Conservation (phyloP, 2,329 filamentous ascomycete species). For the Aspergillus unguis region DNA sequence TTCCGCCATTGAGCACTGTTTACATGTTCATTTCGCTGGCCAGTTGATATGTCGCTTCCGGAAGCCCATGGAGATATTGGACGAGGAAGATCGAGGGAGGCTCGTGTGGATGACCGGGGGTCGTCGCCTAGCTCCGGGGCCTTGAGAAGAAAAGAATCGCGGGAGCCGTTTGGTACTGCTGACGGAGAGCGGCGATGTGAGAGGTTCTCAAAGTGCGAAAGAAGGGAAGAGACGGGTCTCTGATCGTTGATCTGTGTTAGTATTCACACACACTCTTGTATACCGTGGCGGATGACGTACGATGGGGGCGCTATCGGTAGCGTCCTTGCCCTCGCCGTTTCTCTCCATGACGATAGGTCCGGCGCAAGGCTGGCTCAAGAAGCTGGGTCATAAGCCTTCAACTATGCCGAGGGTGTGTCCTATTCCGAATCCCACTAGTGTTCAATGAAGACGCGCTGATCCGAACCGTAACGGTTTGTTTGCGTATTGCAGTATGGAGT, state of each 20-base stretch:
- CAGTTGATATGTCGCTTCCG: constrained; percentile 20
- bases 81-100: constrained; percentile 44
- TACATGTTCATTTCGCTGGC: constrained; percentile 18
- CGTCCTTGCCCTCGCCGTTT: constrained; percentile 31
- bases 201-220: constrained; percentile 50
- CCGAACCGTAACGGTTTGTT: not conserved
- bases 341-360: constrained; percentile 34
- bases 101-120: constrained; percentile 29
- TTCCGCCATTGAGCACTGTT: constrained; percentile 27
- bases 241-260: constrained; percentile 19
- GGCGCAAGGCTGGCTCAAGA: constrained; percentile 20
- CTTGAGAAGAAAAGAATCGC: constrained; percentile 30
- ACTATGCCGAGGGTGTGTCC: constrained; percentile 1
- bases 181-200: constrained; percentile 35
- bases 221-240: constrained; percentile 48
- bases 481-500: constrained; percentile 9
- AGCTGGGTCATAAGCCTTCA: constrained; percentile 30
- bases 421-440: not conserved
- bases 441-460: constrained; percentile 1
- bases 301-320: constrained; percentile 37
- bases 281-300: constrained; percentile 25
- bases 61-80: constrained; percentile 38
- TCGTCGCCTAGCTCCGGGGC: constrained; percentile 33
- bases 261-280: not conserved
- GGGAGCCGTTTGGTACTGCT: constrained; percentile 24